phyloP scores from a whole-genome alignment of 1,139 yeast genomes.

The Candida sojae region DNA sequence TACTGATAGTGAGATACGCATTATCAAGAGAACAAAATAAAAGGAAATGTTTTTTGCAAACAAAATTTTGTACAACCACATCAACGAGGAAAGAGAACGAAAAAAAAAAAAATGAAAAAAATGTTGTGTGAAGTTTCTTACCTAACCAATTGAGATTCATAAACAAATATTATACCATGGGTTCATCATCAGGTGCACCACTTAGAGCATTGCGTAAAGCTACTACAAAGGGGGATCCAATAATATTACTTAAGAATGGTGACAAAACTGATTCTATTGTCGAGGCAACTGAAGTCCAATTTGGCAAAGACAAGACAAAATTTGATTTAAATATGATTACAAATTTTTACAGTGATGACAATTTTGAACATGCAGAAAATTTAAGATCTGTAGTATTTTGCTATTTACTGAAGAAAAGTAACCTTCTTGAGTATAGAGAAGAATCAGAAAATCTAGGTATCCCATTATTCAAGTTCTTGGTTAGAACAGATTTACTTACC shows the following conservation, averaged over 20 bases:
- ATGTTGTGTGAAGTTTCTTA: background rate
- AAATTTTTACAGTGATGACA: slow-evolving; percentile 56
- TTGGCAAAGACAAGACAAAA: slow-evolving; percentile 23
- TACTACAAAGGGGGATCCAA: slow-evolving; percentile 24
- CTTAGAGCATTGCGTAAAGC: slow-evolving; percentile 24
- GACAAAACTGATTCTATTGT: slow-evolving; percentile 25
- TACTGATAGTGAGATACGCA: background rate
- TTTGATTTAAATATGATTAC: slow-evolving; percentile 50
- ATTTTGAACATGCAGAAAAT: slow-evolving; percentile 34
- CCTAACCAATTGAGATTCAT: background rate
- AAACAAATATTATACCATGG: background rate
- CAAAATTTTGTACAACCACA: background rate
- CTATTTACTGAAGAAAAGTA: slow-evolving; percentile 74
- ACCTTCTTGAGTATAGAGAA: slow-evolving; percentile 80
- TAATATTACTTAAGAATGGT: slow-evolving; percentile 24
- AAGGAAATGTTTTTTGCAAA: background rate
- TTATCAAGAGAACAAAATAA: background rate
- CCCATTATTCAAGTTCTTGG: slow-evolving; percentile 77
- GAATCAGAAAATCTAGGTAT: slow-evolving; percentile 68
- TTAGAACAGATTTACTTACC: slow-evolving; percentile 78
- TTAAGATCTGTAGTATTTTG: slow-evolving; percentile 73
- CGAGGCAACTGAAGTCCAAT: slow-evolving; percentile 37
- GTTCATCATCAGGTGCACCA: slow-evolving; percentile 11
- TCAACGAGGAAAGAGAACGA: background rate
- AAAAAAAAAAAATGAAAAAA: background rate